Base-by-base conservation (phyloP, 192 early-diverging fungal species). In the Endogone sp. region DNA sequence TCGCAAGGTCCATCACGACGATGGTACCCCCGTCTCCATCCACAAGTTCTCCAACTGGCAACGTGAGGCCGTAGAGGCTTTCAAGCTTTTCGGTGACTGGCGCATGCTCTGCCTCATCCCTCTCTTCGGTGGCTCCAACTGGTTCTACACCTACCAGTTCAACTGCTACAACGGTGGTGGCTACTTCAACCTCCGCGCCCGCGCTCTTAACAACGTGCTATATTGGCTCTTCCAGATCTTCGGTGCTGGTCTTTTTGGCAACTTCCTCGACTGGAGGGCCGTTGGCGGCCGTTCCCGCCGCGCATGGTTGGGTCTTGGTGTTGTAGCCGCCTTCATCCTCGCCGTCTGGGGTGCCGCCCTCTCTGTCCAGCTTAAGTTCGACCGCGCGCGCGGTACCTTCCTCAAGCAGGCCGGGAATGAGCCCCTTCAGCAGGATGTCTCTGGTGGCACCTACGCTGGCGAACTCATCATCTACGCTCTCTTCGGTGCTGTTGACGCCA, bases 131-230 rank as follows among this genome's bases (percentile, higher is more conserved):
- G 82, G 85, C 23, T 89, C 88, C 66, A 94, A 94, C 76, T 91
- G 91, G 86, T 91, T 89, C 81, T 92, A 91, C 76, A 82, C 88
- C 2, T 91, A 91, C 74, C 89, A 94, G 71, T 90, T 87, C 76
- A 72, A 78, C 6, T 80, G 72, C 23, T 81, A 84, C 69, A 90
- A 92, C 65, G 87, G 87, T 13, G 72, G 74, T 22, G 72, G 74
- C 16, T 84, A 88, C 70, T 92, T 92, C 66, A 88, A 82, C 13
- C 32, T 87, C 66, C 89, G 90, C 37, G 88, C 91, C 24, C 86
- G 90, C 65, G 79, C 84, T 4, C 77, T 94, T 29, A 92, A 94
- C 81, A 86, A 87, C 68, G 78, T 89, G 60, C 67, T 91, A 23
- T 94, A 94, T 71, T 94, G 92, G 92, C 72, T 82, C 6, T 83